phyloP scores from a whole-genome alignment of 169 alveolate species.

The Eimeria praecox region DNA sequence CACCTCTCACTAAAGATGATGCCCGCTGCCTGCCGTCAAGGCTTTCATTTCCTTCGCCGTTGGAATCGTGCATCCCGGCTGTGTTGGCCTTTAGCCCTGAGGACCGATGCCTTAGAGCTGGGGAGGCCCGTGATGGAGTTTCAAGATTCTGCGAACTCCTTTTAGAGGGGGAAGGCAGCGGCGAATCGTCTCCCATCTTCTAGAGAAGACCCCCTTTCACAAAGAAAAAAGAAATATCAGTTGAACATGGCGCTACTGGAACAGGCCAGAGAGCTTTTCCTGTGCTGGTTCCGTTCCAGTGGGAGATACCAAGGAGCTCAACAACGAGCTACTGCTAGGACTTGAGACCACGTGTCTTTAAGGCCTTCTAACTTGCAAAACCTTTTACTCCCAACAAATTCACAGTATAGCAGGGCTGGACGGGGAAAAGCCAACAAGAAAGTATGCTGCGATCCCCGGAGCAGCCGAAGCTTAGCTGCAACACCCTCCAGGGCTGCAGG shows the following conservation, averaged over 20 bases:
- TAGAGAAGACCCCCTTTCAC: background rate
- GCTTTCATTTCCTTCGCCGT: conserved; percentile 6
- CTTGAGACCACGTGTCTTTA: background rate
- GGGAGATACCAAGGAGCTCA: background rate
- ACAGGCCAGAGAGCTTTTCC: background rate
- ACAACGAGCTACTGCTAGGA: too few relatives aligned
- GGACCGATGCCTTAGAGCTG: background rate
- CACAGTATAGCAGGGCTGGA: background rate
- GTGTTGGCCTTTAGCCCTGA: background rate
- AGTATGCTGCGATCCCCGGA: background rate
- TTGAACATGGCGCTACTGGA: background rate
- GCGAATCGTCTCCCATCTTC: conserved; percentile 2
- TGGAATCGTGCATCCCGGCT: background rate
- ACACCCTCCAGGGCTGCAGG: background rate
- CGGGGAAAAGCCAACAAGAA: background rate
- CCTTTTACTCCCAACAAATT: background rate
- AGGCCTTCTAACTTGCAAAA: background rate
- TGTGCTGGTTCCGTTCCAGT: background rate
- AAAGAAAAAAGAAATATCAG: background rate
- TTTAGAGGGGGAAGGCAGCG: background rate
- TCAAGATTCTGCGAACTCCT: background rate
- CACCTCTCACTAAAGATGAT: background rate
- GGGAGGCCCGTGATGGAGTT: background rate
- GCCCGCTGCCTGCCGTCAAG: background rate
- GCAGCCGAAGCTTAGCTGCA: background rate